These are phyloP conservation scores for Fomes fomentarius DNA, from an alignment of 1,284 basidiomycete genomes.

Conservation along the genomic window DNA sequence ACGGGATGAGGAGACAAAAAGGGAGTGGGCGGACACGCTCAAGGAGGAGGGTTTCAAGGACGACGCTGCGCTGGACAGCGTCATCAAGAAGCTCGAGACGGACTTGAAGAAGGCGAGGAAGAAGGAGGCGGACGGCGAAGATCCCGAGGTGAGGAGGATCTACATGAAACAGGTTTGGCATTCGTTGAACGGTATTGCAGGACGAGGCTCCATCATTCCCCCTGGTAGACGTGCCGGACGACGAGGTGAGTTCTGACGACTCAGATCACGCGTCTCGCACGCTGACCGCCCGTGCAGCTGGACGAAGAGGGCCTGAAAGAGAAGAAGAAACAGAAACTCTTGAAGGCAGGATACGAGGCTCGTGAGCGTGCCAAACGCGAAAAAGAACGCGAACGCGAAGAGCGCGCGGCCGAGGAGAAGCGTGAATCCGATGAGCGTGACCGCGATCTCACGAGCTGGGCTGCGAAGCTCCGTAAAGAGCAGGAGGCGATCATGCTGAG, in stretches of 20 bases:
- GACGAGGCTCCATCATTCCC: conserved; percentile 89
- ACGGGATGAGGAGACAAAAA: conserved; percentile 68
- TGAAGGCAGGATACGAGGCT: conserved; percentile 96
- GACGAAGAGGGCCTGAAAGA: conserved; percentile 95
- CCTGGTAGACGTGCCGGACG: conserved; percentile 89
- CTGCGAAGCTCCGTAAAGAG: conserved; percentile 68
- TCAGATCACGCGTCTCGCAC: background rate
- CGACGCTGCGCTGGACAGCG: conserved; percentile 37
- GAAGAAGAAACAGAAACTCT: conserved; percentile 90
- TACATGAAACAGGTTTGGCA: too few relatives aligned
- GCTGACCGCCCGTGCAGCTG: conserved; percentile 48
- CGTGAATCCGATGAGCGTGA: conserved; percentile 78
- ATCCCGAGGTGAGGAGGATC: conserved; percentile 38
- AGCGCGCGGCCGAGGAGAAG: conserved; percentile 73
- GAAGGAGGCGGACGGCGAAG: conserved; percentile 60
- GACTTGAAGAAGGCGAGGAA: conserved; percentile 49
- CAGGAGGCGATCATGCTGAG: conserved; percentile 83
- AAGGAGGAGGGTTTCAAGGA: conserved; percentile 78
- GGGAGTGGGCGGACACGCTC: conserved; percentile 72
- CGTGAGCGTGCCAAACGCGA: conserved; percentile 85
- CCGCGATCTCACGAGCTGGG: conserved; percentile 74
- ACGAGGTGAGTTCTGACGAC: conserved; percentile 56
- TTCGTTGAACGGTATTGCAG: conserved; percentile 33
- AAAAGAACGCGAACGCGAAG: conserved; percentile 84
- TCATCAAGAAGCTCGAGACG: conserved; percentile 43